Percentiles rank a stretch among this genome's conserved stretches.
Evolutionary conservation across 75 land plant genomes (phyloP).

Genomic region (Adiantum capillusveneris): DNA sequence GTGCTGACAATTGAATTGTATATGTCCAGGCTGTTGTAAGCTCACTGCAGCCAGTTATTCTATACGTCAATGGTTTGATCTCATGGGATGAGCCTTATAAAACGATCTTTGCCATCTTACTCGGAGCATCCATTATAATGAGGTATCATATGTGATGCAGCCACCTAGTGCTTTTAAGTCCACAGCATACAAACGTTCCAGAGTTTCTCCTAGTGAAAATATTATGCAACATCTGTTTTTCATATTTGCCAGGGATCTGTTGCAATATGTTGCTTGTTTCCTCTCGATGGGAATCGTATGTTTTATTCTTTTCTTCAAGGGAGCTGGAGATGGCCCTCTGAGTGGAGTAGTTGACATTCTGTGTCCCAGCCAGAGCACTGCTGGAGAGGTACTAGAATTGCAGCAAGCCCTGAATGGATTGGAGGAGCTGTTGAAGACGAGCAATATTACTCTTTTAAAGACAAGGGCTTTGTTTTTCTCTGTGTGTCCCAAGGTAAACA

Average conservation of each 20-base stretch:
- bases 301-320: neutral
- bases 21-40: conserved; percentile 40
- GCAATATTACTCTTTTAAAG: neutral
- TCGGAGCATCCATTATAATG: conserved; percentile 8
- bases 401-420: neutral
- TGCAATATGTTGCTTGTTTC: neutral
- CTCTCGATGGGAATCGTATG: neutral
- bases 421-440: neutral
- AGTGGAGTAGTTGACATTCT: neutral
- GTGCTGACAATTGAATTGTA: too few species aligned
- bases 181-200: neutral
- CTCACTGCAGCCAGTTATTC: conserved; percentile 20
- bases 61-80: conserved; percentile 24
- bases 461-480: neutral
- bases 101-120: conserved; percentile 31
- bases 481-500: neutral
- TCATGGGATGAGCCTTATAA: conserved; percentile 57
- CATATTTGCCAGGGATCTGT: neutral
- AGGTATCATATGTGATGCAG: neutral
- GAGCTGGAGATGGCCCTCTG: neutral
- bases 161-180: too few species aligned
- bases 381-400: neutral
- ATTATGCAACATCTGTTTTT: neutral
- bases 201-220: neutral
- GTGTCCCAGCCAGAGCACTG: neutral